Conservation (phyloP, 139 green algal species). For the Coccomyxa sp. region DNA sequence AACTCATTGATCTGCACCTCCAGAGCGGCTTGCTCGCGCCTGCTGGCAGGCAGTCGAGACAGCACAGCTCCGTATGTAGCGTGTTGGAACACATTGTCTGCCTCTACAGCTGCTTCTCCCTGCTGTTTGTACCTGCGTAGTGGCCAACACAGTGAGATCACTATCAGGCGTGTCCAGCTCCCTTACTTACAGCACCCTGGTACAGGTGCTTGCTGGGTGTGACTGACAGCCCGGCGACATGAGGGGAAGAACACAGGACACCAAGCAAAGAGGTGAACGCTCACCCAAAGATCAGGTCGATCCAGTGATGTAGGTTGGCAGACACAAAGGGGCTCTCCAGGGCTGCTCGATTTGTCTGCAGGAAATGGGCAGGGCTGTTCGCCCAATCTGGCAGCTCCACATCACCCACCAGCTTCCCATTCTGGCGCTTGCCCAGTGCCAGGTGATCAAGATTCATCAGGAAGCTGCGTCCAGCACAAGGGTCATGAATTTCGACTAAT, state of each 20-base stretch:
- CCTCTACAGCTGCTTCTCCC: constrained; percentile 27
- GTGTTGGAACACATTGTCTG: constrained; percentile 73
- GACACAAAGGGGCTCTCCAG: constrained; percentile 63
- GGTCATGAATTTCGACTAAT: background rate
- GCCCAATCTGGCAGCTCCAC: constrained; percentile 77
- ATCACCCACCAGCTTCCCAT: constrained; percentile 56
- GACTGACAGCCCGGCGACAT: too few relatives aligned
- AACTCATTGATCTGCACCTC: constrained; percentile 72
- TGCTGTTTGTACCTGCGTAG: constrained; percentile 75
- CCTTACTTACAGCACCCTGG: too few relatives aligned
- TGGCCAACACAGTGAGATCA: too few relatives aligned
- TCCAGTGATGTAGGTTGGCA: constrained; percentile 59
- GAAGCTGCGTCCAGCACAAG: constrained; percentile 47
- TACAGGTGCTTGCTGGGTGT: too few relatives aligned
- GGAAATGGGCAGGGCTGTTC: constrained; percentile 27
- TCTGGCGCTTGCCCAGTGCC: constrained; percentile 20
- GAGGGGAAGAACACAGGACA: background rate
- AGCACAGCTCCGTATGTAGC: constrained; percentile 13
- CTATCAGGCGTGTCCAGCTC: too few relatives aligned
- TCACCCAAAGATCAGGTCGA: constrained; percentile 76
- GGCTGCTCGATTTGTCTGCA: constrained; percentile 38
- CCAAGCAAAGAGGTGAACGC: constrained; percentile 50
- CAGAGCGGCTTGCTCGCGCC: constrained; percentile 36
- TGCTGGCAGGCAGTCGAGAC: constrained; percentile 5
- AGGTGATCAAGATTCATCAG: constrained; percentile 71